Evolutionary conservation across 805 yeast species (phyloP), one percentile per base, ranked within the genome.

Genomic region (Saccharomycopsis sp.): DNA sequence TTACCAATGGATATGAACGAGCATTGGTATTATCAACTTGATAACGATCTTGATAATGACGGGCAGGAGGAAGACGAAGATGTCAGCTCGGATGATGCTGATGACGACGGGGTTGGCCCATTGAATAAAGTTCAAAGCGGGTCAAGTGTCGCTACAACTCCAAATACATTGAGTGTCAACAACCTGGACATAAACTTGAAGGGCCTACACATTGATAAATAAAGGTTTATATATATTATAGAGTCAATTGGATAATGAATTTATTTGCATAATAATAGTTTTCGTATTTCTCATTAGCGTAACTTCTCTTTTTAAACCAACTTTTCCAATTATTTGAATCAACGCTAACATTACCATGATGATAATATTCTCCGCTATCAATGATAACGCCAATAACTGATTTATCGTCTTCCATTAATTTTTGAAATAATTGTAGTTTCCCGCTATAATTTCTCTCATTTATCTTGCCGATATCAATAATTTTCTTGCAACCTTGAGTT

Each of bases 381-480:
- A 26, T 26, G 8, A 26, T 13, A 26, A 26, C 29, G 11, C 29
- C 29, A 8, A 26, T 26, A 9, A 26, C 29, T 13, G 29, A 26
- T 1, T 37, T 24, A 4, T 52, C 46, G 38, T 39, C 40, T 14
- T 44, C 35, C 8, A 63, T 47, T 11, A 64, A 24, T n/a, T 39
- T 40, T 8, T 38, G 40, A 27, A 44, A 54, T 31, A 34, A 41
- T 24, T 56, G 56, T 4, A 32, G 36, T 4, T 27, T 44, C 13
- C 8, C 8, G 6, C 33, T 26, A 41, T 54, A 59, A 16, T 57
- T 48, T 4, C 29, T 38, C 28, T 51, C 34, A n/a, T 50, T 35
- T 3, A 64, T 36, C 33, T 44, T 53, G 1, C 66, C 66, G 13
- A 64, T 52, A 45, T 64, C 64, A 11, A 60, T 50, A 41, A 60